These are phyloP conservation scores for Diaporthe sp. DNA, from an alignment of 2,329 filamentous ascomycete genomes.

Conservation along the genomic window DNA sequence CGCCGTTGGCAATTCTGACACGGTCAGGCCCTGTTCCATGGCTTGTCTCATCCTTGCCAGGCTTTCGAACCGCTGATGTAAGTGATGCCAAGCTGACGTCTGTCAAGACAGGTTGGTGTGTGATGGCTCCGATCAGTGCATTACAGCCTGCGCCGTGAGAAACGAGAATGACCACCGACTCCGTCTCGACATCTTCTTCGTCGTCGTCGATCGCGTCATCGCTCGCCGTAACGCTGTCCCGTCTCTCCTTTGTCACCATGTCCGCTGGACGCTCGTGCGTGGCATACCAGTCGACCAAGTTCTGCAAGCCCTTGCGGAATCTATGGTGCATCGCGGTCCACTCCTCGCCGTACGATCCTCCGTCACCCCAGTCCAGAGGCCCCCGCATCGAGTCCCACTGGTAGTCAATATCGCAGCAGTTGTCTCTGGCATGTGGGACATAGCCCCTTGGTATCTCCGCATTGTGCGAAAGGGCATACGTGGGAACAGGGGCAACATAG, in stretches of 20 bases:
- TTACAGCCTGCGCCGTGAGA: slow-evolving; percentile 98
- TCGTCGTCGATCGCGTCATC: slow-evolving; percentile 57
- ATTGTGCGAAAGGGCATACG: slow-evolving; percentile 84
- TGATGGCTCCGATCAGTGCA: slow-evolving; percentile 91
- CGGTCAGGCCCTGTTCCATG: slow-evolving; percentile 41
- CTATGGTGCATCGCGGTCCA: slow-evolving; percentile 96
- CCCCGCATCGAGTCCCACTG: slow-evolving; percentile 94
- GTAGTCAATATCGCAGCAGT: slow-evolving; percentile 89
- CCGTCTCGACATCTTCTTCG: slow-evolving; percentile 73
- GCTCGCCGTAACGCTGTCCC: slow-evolving; percentile 49
- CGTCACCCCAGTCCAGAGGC: slow-evolving; percentile 86
- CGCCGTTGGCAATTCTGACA: slow-evolving; percentile 42
- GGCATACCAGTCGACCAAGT: slow-evolving; percentile 87
- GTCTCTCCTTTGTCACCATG: slow-evolving; percentile 61
- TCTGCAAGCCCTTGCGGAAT: slow-evolving; percentile 83
- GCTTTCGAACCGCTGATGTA: slow-evolving; percentile 84
- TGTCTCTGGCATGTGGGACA: slow-evolving; percentile 89
- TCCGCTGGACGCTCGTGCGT: slow-evolving; percentile 65
- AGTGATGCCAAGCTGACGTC: slow-evolving; percentile 92
- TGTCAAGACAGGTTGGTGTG: slow-evolving; percentile 89
- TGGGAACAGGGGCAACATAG: slow-evolving; percentile 83
- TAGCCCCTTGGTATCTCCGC: slow-evolving; percentile 90
- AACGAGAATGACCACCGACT: slow-evolving; percentile 87
- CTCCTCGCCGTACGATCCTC: slow-evolving; percentile 90
- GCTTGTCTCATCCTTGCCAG: slow-evolving; percentile 51